phyloP scores from a whole-genome alignment of 441 rosid genomes.

The Syzygium syzygioides region DNA sequence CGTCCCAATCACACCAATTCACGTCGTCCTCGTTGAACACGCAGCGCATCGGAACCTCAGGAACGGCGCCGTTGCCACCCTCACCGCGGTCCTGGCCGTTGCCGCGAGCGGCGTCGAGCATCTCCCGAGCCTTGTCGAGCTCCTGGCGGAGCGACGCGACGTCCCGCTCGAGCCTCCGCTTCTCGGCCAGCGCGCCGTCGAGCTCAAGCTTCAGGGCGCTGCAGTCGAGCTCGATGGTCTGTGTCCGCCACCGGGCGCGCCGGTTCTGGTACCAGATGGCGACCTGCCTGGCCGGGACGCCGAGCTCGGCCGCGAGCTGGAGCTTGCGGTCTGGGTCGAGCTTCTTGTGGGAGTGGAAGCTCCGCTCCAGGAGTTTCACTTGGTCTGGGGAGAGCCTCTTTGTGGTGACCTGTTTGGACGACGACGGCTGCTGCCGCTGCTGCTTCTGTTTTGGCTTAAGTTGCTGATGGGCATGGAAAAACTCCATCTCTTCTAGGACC shows the following conservation, averaged over 20 bases:
- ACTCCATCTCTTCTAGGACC: not conserved
- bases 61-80: too few species aligned
- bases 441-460: not conserved
- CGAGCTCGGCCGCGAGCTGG: not conserved
- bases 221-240: slow-evolving; percentile 4
- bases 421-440: not conserved
- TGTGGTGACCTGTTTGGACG: not conserved
- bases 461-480: not conserved
- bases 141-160: slow-evolving; percentile 4
- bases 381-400: not conserved
- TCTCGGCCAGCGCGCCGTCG: not conserved
- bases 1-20: not conserved
- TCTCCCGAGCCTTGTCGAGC: not conserved
- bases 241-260: slow-evolving; percentile 4
- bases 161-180: slow-evolving; percentile 10
- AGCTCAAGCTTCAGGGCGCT: not conserved
- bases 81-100: not conserved
- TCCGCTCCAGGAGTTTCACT: slow-evolving; percentile 3
- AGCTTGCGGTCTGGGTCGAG: slow-evolving; percentile 1
- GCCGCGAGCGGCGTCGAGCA: not conserved
- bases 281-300: slow-evolving; percentile 5
- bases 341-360: slow-evolving; percentile 2
- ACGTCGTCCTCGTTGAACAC: not conserved
- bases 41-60: not conserved
- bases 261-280: slow-evolving; percentile 20